Evolutionary conservation across 257 asterid genomes (phyloP), one percentile per base, ranked within the genome.

Genomic region (Lavandula angustifolia): DNA sequence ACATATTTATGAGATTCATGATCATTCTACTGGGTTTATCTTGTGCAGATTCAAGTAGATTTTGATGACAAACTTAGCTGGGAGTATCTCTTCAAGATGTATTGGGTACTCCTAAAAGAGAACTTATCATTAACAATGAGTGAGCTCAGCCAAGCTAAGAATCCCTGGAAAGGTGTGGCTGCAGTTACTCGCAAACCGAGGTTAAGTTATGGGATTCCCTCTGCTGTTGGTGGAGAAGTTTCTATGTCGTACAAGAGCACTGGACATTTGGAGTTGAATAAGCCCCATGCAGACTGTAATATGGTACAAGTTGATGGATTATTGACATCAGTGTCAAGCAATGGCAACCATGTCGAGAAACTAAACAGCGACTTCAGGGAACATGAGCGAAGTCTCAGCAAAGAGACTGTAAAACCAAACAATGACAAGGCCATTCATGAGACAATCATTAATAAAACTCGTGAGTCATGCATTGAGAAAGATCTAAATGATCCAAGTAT

Each of bases 41-140:
- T 59, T 42, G 18, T 69, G 80, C 89, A 88, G 95, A 83, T 82
- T 53, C 71, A 80, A 76, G 92, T 92, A 64, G 95, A 92, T 85
- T 92, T 92, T 76, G 96, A 92, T 69, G 98, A 92, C 80, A 67
- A 74, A 68, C 70, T 63, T 44, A 88, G 96, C 83, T 92, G 96
- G 94, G 98, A 92, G 68, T 86, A 92, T 82, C 95, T 92, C 70
- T 92, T 92, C 81, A 88, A 92, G 77, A 81, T 84, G 55, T 92
- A 92, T 70, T 92, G 98, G 98, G 77, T 82, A 59, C 44, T 34
- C 73, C 76, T 92, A 72, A 88, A 82, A 65, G 88, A 79, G 62
- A 79, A 78, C 53, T 66, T 86, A 48, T 86, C 91, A 0, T 75
- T 92, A 71, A 88, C 90, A 18, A 47, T 83, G 32, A 62, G 54